Evolutionary conservation across 192 early-diverging fungal species (phyloP).

Genomic region (Paraglomus brasilianum): DNA sequence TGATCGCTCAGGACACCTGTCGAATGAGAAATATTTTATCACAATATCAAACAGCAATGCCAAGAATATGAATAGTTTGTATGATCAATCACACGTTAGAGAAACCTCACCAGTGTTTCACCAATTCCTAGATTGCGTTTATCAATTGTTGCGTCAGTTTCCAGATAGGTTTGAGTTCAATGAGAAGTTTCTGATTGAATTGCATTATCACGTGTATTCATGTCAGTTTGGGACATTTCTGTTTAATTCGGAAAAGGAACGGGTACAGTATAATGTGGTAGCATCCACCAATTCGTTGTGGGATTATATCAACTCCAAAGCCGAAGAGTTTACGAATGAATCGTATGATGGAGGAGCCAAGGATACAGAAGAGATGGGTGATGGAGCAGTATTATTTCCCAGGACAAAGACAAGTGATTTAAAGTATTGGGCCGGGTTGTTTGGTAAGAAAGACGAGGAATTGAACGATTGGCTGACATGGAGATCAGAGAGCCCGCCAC

Average conservation of each 20-base stretch:
- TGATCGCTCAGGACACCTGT: conserved; percentile 88
- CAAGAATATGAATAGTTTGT: conserved; percentile 55
- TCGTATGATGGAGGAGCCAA: conserved; percentile 54
- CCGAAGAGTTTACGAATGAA: conserved; percentile 57
- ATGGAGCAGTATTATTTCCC: conserved; percentile 66
- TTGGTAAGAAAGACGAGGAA: conserved; percentile 58
- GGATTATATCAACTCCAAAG: conserved; percentile 69
- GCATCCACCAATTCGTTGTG: conserved; percentile 68
- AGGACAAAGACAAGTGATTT: conserved; percentile 49
- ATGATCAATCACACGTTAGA: conserved; percentile 58
- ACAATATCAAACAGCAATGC: conserved; percentile 49
- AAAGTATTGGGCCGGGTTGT: conserved; percentile 75
- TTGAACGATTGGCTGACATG: conserved; percentile 32
- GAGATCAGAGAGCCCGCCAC: conserved; percentile 5
- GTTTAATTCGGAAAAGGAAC: conserved; percentile 86
- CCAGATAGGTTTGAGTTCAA: conserved; percentile 94
- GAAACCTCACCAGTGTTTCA: conserved; percentile 96
- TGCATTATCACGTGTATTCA: conserved; percentile 85
- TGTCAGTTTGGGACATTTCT: conserved; percentile 97
- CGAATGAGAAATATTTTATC: conserved; percentile 70
- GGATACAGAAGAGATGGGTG: conserved; percentile 44
- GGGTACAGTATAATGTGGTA: conserved; percentile 45
- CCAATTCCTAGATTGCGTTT: conserved; percentile 96
- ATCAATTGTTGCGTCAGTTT: conserved; percentile 84
- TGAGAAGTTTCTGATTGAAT: conserved; percentile 72